Evolutionary conservation across 177 flowering plant species (phyloP), one percentile per base, ranked within the genome.

Genomic region (Vitis hybrid): DNA sequence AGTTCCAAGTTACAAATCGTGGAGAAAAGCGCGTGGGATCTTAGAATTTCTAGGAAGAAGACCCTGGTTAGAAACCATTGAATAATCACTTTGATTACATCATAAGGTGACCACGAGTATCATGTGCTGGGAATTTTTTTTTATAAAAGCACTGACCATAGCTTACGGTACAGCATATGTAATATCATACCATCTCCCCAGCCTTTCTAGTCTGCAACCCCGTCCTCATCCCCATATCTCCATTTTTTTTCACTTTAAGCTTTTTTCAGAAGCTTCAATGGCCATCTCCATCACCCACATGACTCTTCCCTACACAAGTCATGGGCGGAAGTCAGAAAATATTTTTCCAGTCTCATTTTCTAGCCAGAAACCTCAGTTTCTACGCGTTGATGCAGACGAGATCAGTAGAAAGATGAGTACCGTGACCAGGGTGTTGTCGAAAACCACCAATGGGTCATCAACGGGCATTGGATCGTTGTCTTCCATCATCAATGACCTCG

Each of bases 401-500:
- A 3, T 49, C 59, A 16, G 66, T 3, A 63, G 22, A 39, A 61
- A 48, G 29, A 10, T n/a, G 48, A 1, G 2, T 60, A 3, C n/a
- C 34, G 4, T 54, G 71, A 20, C 15, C 50, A 19, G 11, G 56
- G 77, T 65, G 2, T 10, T 66, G 14, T 76, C 84, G 5, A 63
- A 57, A 67, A 65, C 75, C 1, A 75, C 59, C 14, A 79, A 73
- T 39, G 45, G 45, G 45, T 39, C 45, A 39, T 39, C 45, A 4
- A 39, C 45, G 7, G 45, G 45, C 45, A 39, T 39, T 39, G 45
- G 45, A 9, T 68, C 80, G 5, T 60, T 77, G 15, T 16, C 77
- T 0, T 76, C 87, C 65, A 52, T 61, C 1, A 73, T 74, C 66
- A 31, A 53, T 0, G 77, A 76, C 13, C 77, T 77, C 20, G 75